A percentile compares a stretch with the other conserved stretches of the same genome.
Conservation (phyloP, 768 basidiomycete species). For the Serpula lacrymans region DNA sequence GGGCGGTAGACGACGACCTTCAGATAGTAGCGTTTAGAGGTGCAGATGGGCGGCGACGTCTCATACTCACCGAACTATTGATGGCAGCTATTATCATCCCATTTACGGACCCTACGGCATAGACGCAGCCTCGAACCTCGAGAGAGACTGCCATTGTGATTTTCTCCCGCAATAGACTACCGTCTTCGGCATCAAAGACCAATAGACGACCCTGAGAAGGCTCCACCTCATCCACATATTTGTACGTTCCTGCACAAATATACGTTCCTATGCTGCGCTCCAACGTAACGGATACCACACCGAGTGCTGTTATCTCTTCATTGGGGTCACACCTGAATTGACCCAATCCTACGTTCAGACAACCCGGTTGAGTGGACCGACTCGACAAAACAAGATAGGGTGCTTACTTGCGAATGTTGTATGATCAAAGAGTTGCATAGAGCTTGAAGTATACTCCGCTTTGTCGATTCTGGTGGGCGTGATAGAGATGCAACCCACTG, state of each 20-base stretch:
- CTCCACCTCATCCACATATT: conserved; percentile 42
- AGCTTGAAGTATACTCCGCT: conserved; percentile 42
- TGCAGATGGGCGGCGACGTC: background rate
- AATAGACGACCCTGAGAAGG: conserved; percentile 59
- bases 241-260: conserved; percentile 50
- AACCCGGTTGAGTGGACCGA: background rate
- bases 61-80: conserved; percentile 66
- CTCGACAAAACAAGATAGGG: background rate
- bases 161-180: conserved; percentile 17
- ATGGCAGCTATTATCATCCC: conserved; percentile 64
- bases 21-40: conserved; percentile 1
- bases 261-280: conserved; percentile 32
- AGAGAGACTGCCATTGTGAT: conserved; percentile 37
- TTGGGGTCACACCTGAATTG: conserved; percentile 45
- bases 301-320: conserved; percentile 64
- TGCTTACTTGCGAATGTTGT: conserved; percentile 58
- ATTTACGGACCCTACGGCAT: conserved; percentile 49
- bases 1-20: conserved; percentile 50
- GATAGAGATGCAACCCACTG: conserved; percentile 57
- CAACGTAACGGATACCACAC: conserved; percentile 27
- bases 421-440: conserved; percentile 67
- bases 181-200: conserved; percentile 42
- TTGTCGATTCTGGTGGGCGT: conserved; percentile 55
- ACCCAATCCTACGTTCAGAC: conserved; percentile 35
- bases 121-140: conserved; percentile 64